Conservation (phyloP, 2,329 filamentous ascomycete genomes). For the Ophioceras dolichostomum region DNA sequence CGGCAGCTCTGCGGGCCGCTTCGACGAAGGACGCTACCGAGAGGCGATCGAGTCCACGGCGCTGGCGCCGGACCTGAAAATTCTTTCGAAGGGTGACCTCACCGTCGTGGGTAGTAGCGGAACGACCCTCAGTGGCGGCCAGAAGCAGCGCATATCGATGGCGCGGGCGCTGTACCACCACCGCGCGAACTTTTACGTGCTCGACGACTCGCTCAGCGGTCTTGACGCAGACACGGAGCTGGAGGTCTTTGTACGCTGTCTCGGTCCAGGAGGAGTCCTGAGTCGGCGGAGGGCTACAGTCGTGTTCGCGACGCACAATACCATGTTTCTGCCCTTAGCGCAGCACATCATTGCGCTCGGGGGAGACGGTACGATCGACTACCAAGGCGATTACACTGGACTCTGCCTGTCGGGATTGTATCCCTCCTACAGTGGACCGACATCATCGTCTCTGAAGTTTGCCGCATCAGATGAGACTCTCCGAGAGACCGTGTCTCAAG, state of each 20-base stretch:
- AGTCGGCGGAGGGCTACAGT: slow-evolving; percentile 5
- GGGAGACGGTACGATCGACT: slow-evolving; percentile 3
- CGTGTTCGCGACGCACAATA: slow-evolving; percentile 7
- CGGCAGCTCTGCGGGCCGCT: not conserved
- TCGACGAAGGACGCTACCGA: not conserved
- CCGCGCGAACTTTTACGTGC: slow-evolving; percentile 11
- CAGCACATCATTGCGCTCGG: slow-evolving; percentile 27
- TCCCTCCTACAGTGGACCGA: no score
- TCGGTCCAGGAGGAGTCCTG: slow-evolving; percentile 13
- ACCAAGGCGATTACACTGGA: no score
- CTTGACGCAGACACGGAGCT: slow-evolving; percentile 14
- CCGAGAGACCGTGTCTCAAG: no score
- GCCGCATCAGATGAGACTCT: no score
- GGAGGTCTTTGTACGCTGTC: slow-evolving; percentile 14
- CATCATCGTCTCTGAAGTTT: no score
- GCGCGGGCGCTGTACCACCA: not conserved
- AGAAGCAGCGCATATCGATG: not conserved
- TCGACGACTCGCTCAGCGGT: slow-evolving; percentile 23
- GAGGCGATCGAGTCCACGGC: not conserved
- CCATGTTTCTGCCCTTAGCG: slow-evolving; percentile 1
- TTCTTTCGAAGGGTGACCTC: not conserved
- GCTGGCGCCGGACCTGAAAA: not conserved
- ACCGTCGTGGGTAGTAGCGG: not conserved
- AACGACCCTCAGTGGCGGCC: not conserved
- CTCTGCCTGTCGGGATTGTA: no score